A percentile compares a stretch with the other conserved stretches of the same genome.
Evolutionary conservation across 73 alveolate genomes (phyloP).

Genomic region (Tetrahymena elliotti): DNA sequence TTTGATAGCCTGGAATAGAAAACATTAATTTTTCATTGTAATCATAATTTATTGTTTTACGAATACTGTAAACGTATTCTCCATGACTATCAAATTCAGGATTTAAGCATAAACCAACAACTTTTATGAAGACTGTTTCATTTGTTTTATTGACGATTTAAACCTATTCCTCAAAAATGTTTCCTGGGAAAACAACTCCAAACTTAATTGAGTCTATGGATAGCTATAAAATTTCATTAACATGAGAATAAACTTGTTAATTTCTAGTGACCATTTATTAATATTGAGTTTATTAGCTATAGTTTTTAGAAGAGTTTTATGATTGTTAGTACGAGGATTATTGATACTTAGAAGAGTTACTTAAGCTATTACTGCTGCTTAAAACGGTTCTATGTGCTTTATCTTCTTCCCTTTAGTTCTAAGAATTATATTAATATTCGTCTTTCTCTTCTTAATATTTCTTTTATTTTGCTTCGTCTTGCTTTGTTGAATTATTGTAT

Average conservation of each 20-base stretch:
- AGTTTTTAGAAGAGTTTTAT: background rate
- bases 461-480: background rate
- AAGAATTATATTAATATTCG: background rate
- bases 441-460: background rate
- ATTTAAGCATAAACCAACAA: constrained; percentile 9
- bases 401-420: background rate
- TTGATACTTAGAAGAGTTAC: background rate
- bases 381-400: background rate
- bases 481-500: background rate
- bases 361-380: background rate
- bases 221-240: background rate
- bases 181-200: background rate
- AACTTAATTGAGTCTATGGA: background rate
- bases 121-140: background rate
- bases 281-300: background rate
- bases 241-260: background rate
- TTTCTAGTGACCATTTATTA: background rate
- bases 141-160: background rate
- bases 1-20: constrained; percentile 10
- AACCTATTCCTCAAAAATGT: background rate
- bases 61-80: constrained; percentile 30
- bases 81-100: constrained; percentile 38
- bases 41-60: constrained; percentile 34
- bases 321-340: background rate
- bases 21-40: constrained; percentile 39